Evolutionary conservation across 1,139 yeast genomes (phyloP).

Genomic region (Debaryomyces udenii): DNA sequence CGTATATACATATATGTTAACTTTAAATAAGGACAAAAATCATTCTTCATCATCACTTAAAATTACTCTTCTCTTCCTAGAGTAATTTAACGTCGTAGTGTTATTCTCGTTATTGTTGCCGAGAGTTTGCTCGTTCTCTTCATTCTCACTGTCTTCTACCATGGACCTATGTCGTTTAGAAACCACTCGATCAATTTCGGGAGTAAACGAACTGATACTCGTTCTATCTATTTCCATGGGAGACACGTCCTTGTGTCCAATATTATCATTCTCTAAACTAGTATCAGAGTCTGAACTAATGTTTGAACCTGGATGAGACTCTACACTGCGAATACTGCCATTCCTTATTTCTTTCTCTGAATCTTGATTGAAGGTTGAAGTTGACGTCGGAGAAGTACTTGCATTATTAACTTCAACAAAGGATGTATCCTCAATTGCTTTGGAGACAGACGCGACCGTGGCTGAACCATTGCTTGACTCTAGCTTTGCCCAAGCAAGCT

Average conservation of each 20-base stretch:
- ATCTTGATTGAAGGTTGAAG: too few species aligned
- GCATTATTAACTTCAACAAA: constrained; percentile 17
- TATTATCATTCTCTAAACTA: background rate
- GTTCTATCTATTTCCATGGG: constrained; percentile 2
- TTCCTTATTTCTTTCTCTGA: too few species aligned
- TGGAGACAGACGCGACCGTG: constrained; percentile 23
- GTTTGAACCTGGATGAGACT: background rate
- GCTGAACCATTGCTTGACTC: constrained; percentile 21
- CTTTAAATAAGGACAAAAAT: background rate
- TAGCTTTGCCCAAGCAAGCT: constrained; percentile 40
- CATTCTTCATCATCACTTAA: constrained; percentile 34
- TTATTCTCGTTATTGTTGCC: constrained; percentile 2
- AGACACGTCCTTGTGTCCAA: background rate
- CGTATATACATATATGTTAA: too few species aligned
- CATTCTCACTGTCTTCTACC: constrained; percentile 10
- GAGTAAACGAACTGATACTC: constrained; percentile 8
- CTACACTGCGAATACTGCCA: too few species aligned
- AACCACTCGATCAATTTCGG: background rate
- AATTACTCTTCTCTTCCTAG: constrained; percentile 20
- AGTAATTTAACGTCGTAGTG: constrained; percentile 12
- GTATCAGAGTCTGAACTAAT: background rate
- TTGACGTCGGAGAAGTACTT: constrained; percentile 5
- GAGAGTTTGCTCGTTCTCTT: constrained; percentile 9
- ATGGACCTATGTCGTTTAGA: constrained; percentile 1
- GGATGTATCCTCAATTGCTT: constrained; percentile 29